Conservation (phyloP, 345 rosid species). For the Citrus maxima region DNA sequence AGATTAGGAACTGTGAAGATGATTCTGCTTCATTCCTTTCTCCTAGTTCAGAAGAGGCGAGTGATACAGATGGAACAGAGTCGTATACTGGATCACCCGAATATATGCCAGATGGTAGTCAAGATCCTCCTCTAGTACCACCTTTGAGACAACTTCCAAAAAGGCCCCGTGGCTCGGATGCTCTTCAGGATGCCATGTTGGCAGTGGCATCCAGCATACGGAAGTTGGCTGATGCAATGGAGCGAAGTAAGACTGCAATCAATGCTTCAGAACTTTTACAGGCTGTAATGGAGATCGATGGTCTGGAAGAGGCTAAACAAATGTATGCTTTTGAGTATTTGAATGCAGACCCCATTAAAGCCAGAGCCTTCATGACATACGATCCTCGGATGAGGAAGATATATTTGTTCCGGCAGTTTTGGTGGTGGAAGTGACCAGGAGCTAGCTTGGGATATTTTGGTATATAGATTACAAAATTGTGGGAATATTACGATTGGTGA, state of each 20-base stretch:
- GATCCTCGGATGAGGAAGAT: constrained; percentile 68
- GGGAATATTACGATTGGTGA: constrained; percentile 14
- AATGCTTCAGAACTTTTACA: constrained; percentile 57
- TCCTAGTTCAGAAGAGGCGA: constrained; percentile 55
- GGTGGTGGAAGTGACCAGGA: constrained; percentile 79
- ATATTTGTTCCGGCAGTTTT: constrained; percentile 75
- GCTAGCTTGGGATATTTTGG: neutral
- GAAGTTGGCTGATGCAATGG: constrained; percentile 71
- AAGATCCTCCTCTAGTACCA: constrained; percentile 53
- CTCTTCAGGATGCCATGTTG: constrained; percentile 70
- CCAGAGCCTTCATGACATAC: constrained; percentile 83
- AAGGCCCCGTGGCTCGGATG: constrained; percentile 53
- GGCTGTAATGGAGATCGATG: constrained; percentile 88
- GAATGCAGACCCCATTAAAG: constrained; percentile 82
- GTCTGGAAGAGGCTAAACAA: constrained; percentile 78
- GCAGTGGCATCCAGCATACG: constrained; percentile 71
- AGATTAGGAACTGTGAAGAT: constrained; percentile 53
- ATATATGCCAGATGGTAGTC: constrained; percentile 49
- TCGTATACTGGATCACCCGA: constrained; percentile 54
- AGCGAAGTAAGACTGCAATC: constrained; percentile 45
- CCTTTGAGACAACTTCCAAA: constrained; percentile 57
- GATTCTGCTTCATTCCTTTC: constrained; percentile 66
- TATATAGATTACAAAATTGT: constrained; percentile 20
- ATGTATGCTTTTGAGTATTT: constrained; percentile 89
- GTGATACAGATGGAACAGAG: constrained; percentile 88